Percentiles rank a stretch among this genome's conserved stretches.
Evolutionary conservation across 306 rosid genomes (phyloP).

Genomic region (Echinosophora koreensis): DNA sequence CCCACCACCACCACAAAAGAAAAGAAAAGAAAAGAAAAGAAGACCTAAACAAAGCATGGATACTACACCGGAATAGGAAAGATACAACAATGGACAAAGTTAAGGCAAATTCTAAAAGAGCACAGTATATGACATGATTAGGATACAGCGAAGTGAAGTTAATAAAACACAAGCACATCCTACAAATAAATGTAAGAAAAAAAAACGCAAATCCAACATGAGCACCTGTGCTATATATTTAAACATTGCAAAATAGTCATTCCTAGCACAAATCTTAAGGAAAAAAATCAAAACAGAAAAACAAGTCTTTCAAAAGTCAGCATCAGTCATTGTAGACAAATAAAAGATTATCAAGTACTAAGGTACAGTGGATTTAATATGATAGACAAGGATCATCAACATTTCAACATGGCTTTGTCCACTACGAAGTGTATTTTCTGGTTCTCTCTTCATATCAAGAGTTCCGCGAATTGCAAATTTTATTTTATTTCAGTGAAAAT

Average conservation of each 20-base stretch:
- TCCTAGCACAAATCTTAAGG: neutral
- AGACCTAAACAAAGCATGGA: no score
- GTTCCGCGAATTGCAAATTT: constrained; percentile 16
- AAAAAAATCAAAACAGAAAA: neutral
- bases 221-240: neutral
- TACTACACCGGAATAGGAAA: neutral
- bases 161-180: neutral
- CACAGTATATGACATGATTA: no score
- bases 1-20: no score
- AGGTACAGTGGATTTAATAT: constrained; percentile 21
- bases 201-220: neutral
- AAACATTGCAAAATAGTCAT: neutral
- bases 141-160: neutral
- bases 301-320: neutral
- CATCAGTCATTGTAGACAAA: neutral
- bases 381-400: constrained; percentile 15
- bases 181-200: no score
- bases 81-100: neutral
- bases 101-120: neutral
- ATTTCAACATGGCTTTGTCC: constrained; percentile 22
- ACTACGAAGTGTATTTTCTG: constrained; percentile 26
- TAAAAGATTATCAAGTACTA: neutral
- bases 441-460: constrained; percentile 8
- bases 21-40: no score
- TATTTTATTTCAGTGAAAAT: neutral